Evolutionary conservation across 2,329 filamentous ascomycete genomes (phyloP).

Genomic region (Pseudopyricularia javanii): DNA sequence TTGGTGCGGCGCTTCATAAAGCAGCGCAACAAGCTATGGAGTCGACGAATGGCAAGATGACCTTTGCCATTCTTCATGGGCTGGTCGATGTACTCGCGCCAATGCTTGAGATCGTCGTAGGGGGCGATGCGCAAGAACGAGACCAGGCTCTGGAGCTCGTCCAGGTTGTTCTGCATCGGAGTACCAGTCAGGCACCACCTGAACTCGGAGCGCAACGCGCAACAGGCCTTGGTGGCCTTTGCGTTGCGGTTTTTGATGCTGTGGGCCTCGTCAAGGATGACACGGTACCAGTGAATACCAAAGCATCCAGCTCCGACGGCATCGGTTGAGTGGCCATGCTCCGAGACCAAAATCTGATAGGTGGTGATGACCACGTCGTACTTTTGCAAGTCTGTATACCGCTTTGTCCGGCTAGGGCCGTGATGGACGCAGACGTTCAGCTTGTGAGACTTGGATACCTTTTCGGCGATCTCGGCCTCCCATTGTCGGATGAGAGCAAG

Average conservation of each 20-base stretch:
- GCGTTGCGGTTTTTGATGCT: constrained; percentile 98
- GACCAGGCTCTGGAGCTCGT: constrained; percentile 88
- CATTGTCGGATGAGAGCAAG: constrained; percentile 93
- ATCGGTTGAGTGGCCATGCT: constrained; percentile 61
- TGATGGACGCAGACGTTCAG: constrained; percentile 85
- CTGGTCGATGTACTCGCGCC: constrained; percentile 82
- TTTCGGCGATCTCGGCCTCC: constrained; percentile 85
- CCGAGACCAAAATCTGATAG: constrained; percentile 88
- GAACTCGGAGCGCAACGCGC: constrained; percentile 71
- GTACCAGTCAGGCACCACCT: constrained; percentile 95
- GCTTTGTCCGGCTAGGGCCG: constrained; percentile 73
- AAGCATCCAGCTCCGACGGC: constrained; percentile 72
- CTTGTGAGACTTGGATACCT: constrained; percentile 55
- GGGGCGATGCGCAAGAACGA: constrained; percentile 86
- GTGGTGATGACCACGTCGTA: constrained; percentile 95
- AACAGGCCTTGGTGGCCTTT: constrained; percentile 88
- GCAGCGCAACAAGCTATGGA: constrained; percentile 75
- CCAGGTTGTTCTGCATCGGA: constrained; percentile 95
- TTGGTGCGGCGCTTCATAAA: constrained; percentile 99
- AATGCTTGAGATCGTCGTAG: constrained; percentile 73
- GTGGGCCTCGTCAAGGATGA: constrained; percentile 93
- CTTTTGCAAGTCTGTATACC: constrained; percentile 59
- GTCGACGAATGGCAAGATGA: constrained; percentile 72
- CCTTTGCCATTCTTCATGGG: constrained; percentile 87
- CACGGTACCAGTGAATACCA: constrained; percentile 84